phyloP scores from a whole-genome alignment of 1,139 yeast species.

The Nadsonia starkeyi-henricii region DNA sequence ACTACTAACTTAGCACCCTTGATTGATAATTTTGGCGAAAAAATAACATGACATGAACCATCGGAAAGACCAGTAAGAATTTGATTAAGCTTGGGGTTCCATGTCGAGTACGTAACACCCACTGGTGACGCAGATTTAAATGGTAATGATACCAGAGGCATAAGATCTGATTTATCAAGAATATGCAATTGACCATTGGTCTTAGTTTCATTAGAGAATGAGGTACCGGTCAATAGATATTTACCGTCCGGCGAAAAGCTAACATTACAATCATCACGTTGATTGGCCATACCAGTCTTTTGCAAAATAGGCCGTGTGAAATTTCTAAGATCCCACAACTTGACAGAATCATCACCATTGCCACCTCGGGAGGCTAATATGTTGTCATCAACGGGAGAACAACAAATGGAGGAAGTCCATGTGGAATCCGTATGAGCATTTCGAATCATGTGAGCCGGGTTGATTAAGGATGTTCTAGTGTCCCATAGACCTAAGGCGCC shows the following conservation, averaged over 20 bases:
- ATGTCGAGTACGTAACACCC: conserved; percentile 18
- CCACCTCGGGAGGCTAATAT: conserved; percentile 19
- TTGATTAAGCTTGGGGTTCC: conserved; percentile 23
- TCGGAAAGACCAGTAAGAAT: conserved; percentile 24
- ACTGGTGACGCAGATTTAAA: neutral
- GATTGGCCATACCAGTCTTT: conserved; percentile 14
- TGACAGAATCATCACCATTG: conserved; percentile 18
- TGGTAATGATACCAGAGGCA: neutral
- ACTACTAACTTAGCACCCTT: conserved; percentile 25
- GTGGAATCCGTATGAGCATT: conserved; percentile 16
- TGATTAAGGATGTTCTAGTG: conserved; percentile 17
- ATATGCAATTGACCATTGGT: conserved; percentile 18
- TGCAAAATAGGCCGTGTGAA: conserved; percentile 22
- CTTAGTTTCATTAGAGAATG: conserved; percentile 2
- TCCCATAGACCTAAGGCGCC: conserved; percentile 23
- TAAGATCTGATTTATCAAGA: conserved; percentile 21
- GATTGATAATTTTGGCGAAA: conserved; percentile 22
- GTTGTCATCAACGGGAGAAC: conserved; percentile 10
- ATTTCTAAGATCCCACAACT: conserved; percentile 26
- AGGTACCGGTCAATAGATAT: conserved; percentile 17
- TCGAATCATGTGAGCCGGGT: conserved; percentile 18
- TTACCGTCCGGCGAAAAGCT: conserved; percentile 18
- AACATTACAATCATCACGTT: conserved; percentile 13
- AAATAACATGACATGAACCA: conserved; percentile 23
- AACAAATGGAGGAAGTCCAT: conserved; percentile 13